These are phyloP conservation scores for Lachnellula hyalina DNA, from an alignment of 2,329 filamentous ascomycete species.

Conservation along the genomic window DNA sequence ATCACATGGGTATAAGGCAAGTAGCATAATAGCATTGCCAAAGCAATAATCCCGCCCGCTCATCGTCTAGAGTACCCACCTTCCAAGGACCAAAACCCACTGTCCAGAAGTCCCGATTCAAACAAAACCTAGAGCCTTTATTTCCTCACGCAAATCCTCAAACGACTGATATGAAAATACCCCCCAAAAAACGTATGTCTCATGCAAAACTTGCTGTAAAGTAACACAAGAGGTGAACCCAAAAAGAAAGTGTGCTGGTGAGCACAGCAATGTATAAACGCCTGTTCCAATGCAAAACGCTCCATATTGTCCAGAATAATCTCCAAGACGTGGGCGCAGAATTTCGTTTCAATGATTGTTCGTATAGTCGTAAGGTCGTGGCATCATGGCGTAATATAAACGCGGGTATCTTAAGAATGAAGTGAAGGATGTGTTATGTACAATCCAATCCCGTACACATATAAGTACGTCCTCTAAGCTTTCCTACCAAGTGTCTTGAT, in stretches of 20 bases:
- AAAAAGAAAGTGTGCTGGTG: neutral
- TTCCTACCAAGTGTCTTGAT: neutral
- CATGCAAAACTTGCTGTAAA: neutral
- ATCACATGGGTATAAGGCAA: neutral
- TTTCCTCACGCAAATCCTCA: neutral
- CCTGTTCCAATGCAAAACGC: neutral
- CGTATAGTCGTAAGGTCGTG: conserved; percentile 12
- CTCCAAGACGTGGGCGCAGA: neutral
- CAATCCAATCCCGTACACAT: conserved; percentile 16
- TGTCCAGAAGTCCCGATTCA: neutral
- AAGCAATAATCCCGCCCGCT: neutral
- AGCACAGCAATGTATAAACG: neutral
- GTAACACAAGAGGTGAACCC: neutral
- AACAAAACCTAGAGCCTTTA: neutral
- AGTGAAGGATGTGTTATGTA: conserved; percentile 23
- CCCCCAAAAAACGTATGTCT: neutral
- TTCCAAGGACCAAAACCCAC: neutral
- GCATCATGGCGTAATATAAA: conserved; percentile 22
- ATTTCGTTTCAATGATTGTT: neutral
- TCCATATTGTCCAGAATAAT: neutral
- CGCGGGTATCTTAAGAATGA: conserved; percentile 25
- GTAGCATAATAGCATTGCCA: neutral
- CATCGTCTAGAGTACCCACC: neutral
- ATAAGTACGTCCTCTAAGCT: conserved; percentile 1
- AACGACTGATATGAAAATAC: neutral